A percentile compares a stretch with the other conserved stretches of the same genome.
phyloP scores from a whole-genome alignment of 2,329 filamentous ascomycete species.

The Colletotrichum cuscutae region DNA sequence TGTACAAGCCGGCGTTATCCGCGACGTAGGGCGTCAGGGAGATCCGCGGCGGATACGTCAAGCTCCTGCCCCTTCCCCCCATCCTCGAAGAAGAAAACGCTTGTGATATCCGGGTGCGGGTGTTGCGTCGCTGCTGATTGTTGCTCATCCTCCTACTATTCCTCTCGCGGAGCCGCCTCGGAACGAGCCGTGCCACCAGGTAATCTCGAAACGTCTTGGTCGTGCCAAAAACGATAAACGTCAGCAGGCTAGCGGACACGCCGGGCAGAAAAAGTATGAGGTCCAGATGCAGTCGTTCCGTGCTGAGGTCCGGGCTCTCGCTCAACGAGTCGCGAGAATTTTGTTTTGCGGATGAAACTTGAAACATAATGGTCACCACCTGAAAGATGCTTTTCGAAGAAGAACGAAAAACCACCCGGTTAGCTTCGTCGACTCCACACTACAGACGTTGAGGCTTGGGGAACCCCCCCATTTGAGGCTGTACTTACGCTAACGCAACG shows the following conservation, averaged over 20 bases:
- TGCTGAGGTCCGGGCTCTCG: conserved; percentile 46
- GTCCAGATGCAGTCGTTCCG: conserved; percentile 33
- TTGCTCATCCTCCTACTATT: not conserved
- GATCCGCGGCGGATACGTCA: conserved; percentile 6
- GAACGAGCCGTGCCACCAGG: conserved; percentile 36
- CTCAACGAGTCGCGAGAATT: conserved; percentile 44
- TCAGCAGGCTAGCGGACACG: conserved; percentile 38
- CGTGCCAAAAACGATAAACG: conserved; percentile 41
- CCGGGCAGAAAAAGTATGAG: conserved; percentile 41
- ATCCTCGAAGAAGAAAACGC: conserved; percentile 12
- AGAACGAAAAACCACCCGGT: not conserved
- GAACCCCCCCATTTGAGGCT: not conserved
- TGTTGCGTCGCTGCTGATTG: not conserved
- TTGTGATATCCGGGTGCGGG: not conserved
- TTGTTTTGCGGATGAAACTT: conserved; percentile 44
- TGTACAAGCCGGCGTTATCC: conserved; percentile 7
- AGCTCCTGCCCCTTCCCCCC: not conserved
- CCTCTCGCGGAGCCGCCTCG: conserved; percentile 14
- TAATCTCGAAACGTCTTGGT: conserved; percentile 39
- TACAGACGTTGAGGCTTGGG: not conserved
- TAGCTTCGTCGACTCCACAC: not conserved
- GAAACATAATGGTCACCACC: conserved; percentile 49
- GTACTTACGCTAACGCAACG: conserved; percentile 48
- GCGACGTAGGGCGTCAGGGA: conserved; percentile 14
- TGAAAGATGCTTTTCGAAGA: conserved; percentile 46